Evolutionary conservation across 2,329 filamentous ascomycete genomes (phyloP).

Genomic region (Dactylellina leptospora): DNA sequence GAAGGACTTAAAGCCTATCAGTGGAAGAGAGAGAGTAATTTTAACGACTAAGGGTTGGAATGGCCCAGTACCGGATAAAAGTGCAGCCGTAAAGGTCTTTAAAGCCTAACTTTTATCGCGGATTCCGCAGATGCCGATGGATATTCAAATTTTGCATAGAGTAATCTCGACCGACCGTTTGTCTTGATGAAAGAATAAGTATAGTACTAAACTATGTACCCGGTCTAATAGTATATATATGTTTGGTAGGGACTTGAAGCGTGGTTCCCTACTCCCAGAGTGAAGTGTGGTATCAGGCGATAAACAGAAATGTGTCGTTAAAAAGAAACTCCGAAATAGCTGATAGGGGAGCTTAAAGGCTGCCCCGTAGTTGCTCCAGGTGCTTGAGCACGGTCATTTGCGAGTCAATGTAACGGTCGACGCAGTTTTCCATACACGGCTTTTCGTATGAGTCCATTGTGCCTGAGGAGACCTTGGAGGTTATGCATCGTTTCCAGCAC

Average conservation of each 20-base stretch:
- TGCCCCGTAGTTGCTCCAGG: slow-evolving; percentile 71
- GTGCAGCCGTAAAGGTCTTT: background rate
- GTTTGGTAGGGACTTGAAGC: too few relatives aligned
- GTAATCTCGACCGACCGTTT: too few relatives aligned
- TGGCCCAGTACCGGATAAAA: background rate
- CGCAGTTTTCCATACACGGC: slow-evolving; percentile 87
- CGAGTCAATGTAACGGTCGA: slow-evolving; percentile 90
- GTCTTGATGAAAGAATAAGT: too few relatives aligned
- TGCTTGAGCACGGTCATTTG: slow-evolving; percentile 86
- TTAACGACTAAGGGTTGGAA: slow-evolving; percentile 2
- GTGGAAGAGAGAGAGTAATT: background rate
- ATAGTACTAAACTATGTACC: too few relatives aligned
- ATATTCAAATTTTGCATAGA: too few relatives aligned
- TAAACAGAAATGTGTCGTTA: too few relatives aligned
- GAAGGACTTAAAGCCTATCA: background rate
- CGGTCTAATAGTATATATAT: too few relatives aligned
- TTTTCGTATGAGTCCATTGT: slow-evolving; percentile 81
- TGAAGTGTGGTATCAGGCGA: too few relatives aligned
- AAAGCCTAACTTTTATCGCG: too few relatives aligned
- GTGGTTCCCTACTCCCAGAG: too few relatives aligned
- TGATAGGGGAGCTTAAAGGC: slow-evolving; percentile 46
- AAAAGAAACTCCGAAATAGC: too few relatives aligned
- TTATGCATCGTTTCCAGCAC: slow-evolving; percentile 96
- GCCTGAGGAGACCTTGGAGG: slow-evolving; percentile 72
- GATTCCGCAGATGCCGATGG: too few relatives aligned